Base-by-base conservation (phyloP, 2,329 filamentous ascomycete genomes). In the Coleophoma cylindrospora region DNA sequence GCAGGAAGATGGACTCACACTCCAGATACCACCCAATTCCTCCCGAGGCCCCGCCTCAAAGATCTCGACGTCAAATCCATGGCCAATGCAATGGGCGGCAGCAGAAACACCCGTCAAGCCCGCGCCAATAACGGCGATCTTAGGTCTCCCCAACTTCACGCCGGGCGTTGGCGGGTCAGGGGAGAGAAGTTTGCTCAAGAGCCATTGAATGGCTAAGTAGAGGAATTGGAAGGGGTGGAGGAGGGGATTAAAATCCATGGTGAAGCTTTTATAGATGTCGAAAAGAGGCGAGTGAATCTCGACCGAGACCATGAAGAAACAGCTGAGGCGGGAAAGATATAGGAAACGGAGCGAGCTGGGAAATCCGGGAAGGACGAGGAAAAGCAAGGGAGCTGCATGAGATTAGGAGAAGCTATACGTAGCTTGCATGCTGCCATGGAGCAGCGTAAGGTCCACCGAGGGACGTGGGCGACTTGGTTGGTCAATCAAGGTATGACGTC, bases 51-150 rank as follows among this genome's bases (percentile, higher is more conserved):
- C 86, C 8, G 81, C 80, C 64, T 95, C 89, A 57, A 95, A 95
- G 37, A 95, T 80, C 17, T 79, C 77, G 7, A 90, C 86, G 54
- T 94, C 87, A 57, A 92, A 92, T 41, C 89, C 89, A 79, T 94
- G 87, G 2, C 89, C 89, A 34, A 91, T 81, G 62, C 87, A 91
- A 65, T 95, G 89, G 1, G 87, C 83, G 0, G 90, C 90, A 8
- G 88, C 82, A 1, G 88, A 89, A 2, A 94, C 83, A 4, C 89
- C 79, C 0, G 79, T 94, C 49, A 95, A 74, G 2, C 86, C 85
- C 27, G 84, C 82, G 2, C 86, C 85, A 56, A 89, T 83, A 33
- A 89, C 73, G 2, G 85, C 86, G 50, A 89, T 74, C 52, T 77
- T 83, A 13, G 88, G 85, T 27, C 84, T 73, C 12, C 71, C 70